A percentile compares a stretch with the other conserved stretches of the same genome.
phyloP scores from a whole-genome alignment of 306 rosid species.

The Citrullus mucosospermus region DNA sequence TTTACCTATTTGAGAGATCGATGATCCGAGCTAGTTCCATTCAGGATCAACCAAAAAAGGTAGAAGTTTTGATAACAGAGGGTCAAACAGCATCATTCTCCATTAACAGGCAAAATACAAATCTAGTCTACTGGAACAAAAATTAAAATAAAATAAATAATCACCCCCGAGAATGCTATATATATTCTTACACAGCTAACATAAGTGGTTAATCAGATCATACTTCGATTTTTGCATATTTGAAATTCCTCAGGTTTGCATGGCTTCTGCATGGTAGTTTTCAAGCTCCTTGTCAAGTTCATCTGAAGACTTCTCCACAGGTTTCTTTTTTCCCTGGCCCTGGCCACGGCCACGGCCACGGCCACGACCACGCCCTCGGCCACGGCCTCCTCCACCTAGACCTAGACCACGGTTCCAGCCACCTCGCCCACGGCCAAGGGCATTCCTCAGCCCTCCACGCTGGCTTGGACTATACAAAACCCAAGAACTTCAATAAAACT shows the following conservation, averaged over 20 bases:
- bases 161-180: not conserved
- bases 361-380: conserved; percentile 20
- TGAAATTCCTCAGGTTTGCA: conserved; percentile 31
- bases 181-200: conserved; percentile 3
- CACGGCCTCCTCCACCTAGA: not conserved
- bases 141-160: not conserved
- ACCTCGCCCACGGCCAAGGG: conserved; percentile 23
- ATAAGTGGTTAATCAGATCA: not conserved
- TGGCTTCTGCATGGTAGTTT: conserved; percentile 66
- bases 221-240: not conserved
- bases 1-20: not conserved
- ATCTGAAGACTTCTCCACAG: conserved; percentile 62
- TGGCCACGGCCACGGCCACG: conserved; percentile 19
- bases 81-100: not conserved
- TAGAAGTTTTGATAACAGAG: not conserved
- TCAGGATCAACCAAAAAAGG: not conserved
- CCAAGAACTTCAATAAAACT: not conserved
- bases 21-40: not conserved
- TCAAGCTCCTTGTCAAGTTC: conserved; percentile 84
- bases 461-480: conserved; percentile 26
- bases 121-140: not conserved
- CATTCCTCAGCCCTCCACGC: conserved; percentile 40
- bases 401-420: conserved; percentile 10
- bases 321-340: conserved; percentile 46
- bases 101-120: not conserved